phyloP scores from a whole-genome alignment of 1,284 basidiomycete genomes.

The Coniferiporia sulphurascens region DNA sequence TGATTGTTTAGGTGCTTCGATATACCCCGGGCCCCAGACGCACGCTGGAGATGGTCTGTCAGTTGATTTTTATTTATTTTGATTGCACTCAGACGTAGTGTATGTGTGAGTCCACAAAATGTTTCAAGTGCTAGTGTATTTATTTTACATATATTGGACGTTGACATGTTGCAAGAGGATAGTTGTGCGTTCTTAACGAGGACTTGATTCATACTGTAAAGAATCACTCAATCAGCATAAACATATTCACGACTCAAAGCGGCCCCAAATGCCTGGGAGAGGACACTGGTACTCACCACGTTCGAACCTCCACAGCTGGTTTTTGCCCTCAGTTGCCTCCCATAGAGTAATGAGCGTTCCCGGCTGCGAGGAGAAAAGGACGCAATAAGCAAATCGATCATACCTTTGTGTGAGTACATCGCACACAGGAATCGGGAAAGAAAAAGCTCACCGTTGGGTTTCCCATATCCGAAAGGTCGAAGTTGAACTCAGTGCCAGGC shows the following conservation, averaged over 20 bases:
- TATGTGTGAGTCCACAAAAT: no score
- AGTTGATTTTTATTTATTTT: no score
- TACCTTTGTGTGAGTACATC: not conserved
- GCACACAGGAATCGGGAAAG: not conserved
- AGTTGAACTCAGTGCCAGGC: conserved; percentile 16
- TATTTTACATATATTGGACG: no score
- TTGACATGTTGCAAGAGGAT: no score
- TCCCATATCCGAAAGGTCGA: conserved; percentile 14
- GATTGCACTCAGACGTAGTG: no score
- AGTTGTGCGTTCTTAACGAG: no score
- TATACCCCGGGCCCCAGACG: no score
- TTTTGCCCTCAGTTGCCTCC: conserved; percentile 6
- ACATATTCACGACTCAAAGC: not conserved
- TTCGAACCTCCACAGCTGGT: conserved; percentile 16
- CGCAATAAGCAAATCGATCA: not conserved
- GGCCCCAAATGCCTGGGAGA: not conserved
- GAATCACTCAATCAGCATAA: conserved; percentile 4
- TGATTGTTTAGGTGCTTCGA: no score
- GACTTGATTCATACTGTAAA: no score
- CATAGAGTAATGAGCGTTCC: conserved; percentile 13
- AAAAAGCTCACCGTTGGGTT: conserved; percentile 4
- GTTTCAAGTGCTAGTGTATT: no score
- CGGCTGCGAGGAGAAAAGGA: not conserved
- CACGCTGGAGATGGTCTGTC: no score
- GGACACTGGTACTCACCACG: not conserved